A percentile compares a stretch with the other conserved stretches of the same genome.
Conservation (phyloP, 2,329 filamentous ascomycete genomes). For the Fusarium sp. region DNA sequence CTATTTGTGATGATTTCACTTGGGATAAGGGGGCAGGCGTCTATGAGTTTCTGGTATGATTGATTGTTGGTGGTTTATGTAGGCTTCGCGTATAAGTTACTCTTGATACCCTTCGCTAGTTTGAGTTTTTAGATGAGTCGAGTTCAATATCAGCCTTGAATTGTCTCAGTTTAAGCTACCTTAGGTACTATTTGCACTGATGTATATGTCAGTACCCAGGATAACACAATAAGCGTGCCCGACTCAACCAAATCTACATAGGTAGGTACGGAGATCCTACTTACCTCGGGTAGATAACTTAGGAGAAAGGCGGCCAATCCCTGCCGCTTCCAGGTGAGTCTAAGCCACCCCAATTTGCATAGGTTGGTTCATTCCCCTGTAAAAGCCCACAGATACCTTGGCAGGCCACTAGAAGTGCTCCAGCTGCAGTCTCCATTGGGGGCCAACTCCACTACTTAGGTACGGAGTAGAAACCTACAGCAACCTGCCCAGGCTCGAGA, state of each 20-base stretch:
- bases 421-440: conserved; percentile 12
- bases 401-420: conserved; percentile 21
- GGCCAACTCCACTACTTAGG: conserved; percentile 17
- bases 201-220: conserved; percentile 18
- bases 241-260: background rate
- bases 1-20: conserved; percentile 1
- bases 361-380: conserved; percentile 20
- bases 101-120: conserved; percentile 40
- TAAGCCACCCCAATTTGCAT: conserved; percentile 40
- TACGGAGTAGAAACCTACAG: conserved; percentile 10
- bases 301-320: conserved; percentile 26
- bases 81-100: conserved; percentile 32
- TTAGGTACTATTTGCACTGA: background rate
- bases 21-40: conserved; percentile 24
- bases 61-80: conserved; percentile 12
- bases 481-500: conserved; percentile 11
- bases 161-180: background rate
- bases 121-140: conserved; percentile 18
- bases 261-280: too few relatives aligned
- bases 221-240: conserved; percentile 12
- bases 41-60: conserved; percentile 1
- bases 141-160: conserved; percentile 13
- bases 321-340: conserved; percentile 20
- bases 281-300: background rate
- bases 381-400: conserved; percentile 14